These are phyloP conservation scores for Eutypella sp. DNA, from an alignment of 2,329 filamentous ascomycete species.

Conservation along the genomic window DNA sequence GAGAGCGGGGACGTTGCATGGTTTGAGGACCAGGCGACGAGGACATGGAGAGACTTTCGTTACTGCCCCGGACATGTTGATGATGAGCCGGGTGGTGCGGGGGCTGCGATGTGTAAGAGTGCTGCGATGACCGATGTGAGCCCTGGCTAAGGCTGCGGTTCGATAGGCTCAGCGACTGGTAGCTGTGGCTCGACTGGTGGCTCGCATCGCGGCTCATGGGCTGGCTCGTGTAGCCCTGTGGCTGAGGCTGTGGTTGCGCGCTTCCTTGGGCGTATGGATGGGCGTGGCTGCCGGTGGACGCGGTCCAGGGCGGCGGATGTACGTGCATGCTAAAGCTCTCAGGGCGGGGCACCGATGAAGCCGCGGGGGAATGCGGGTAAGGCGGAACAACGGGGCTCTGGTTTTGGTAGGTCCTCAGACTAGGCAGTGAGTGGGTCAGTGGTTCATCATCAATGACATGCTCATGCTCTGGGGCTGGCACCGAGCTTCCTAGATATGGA, in stretches of 20 bases:
- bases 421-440: conserved; percentile 17
- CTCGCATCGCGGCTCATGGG: conserved; percentile 46
- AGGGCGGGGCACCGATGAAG: conserved; percentile 3
- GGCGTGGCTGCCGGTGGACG: conserved; percentile 5
- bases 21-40: conserved; percentile 19
- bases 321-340: conserved; percentile 12
- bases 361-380: conserved; percentile 11
- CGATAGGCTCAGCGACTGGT: no score
- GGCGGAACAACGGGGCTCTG: conserved; percentile 11
- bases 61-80: conserved; percentile 5
- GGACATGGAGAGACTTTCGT: conserved; percentile 5
- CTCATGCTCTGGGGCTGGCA: conserved; percentile 6
- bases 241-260: conserved; percentile 10
- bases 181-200: conserved; percentile 31
- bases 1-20: conserved; percentile 22
- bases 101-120: conserved; percentile 5
- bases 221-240: conserved; percentile 41
- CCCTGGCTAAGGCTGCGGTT: no score
- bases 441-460: conserved; percentile 12
- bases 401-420: conserved; percentile 9
- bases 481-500: no score
- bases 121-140: conserved; percentile 10
- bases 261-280: not conserved
- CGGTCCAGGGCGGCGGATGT: conserved; percentile 18
- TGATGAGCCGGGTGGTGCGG: conserved; percentile 4